These are phyloP conservation scores for Candida glucosophila DNA, from an alignment of 1,139 yeast species.

Conservation along the genomic window DNA sequence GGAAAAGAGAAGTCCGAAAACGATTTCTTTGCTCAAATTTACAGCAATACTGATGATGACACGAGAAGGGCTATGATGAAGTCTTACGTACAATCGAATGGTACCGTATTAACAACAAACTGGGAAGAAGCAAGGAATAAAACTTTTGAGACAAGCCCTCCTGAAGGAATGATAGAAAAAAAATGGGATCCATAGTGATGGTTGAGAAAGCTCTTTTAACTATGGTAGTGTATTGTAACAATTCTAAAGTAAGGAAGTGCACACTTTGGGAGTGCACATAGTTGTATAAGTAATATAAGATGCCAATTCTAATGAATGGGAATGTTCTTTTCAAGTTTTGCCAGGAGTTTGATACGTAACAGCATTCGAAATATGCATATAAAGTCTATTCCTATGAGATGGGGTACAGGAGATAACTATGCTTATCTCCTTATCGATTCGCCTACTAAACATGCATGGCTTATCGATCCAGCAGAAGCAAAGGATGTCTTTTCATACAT, in stretches of 20 bases:
- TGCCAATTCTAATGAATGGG: no score
- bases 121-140: slow-evolving; percentile 83
- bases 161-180: slow-evolving; percentile 55
- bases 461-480: slow-evolving; percentile 91
- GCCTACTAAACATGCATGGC: slow-evolving; percentile 60
- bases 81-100: slow-evolving; percentile 87
- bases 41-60: slow-evolving; percentile 78
- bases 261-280: no score
- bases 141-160: slow-evolving; percentile 66
- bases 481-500: slow-evolving; percentile 36
- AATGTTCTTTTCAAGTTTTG: no score
- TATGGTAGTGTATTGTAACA: no score
- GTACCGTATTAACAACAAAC: slow-evolving; percentile 86
- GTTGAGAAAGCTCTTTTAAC: no score
- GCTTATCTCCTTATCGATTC: slow-evolving; percentile 71
- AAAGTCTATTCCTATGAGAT: slow-evolving; percentile 80
- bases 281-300: no score
- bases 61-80: slow-evolving; percentile 95
- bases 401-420: slow-evolving; percentile 92
- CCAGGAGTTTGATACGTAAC: slow-evolving; percentile 2
- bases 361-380: slow-evolving; percentile 61
- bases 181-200: slow-evolving; percentile 32
- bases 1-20: slow-evolving; percentile 42
- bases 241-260: no score
- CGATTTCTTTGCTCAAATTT: slow-evolving; percentile 69